A percentile compares a stretch with the other conserved stretches of the same genome.
phyloP scores from a whole-genome alignment of 495 filamentous ascomycete genomes.

The Penicillium egyptiacum region DNA sequence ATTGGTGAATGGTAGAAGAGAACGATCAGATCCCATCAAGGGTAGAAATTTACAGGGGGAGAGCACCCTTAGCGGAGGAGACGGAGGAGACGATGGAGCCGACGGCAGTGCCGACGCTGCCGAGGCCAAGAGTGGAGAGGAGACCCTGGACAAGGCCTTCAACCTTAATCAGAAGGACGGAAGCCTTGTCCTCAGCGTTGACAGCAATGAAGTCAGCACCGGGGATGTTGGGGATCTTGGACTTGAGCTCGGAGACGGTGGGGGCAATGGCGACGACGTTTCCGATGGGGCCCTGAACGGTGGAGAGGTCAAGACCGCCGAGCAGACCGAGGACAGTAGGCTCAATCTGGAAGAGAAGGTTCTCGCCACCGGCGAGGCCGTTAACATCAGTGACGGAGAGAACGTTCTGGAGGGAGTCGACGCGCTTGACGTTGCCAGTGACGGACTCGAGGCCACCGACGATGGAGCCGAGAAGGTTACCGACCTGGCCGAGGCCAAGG shows the following conservation, averaged over 20 bases:
- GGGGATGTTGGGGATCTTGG: slow-evolving; percentile 10
- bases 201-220: slow-evolving; percentile 25
- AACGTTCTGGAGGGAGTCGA: slow-evolving; percentile 11
- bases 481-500: slow-evolving; percentile 71
- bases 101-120: slow-evolving; percentile 15
- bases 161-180: slow-evolving; percentile 26
- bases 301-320: slow-evolving; percentile 18
- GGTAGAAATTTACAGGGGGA: slow-evolving; percentile 20
- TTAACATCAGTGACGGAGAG: slow-evolving; percentile 21
- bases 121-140: slow-evolving; percentile 26
- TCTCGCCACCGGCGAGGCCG: slow-evolving; percentile 10
- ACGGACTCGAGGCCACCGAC: slow-evolving; percentile 16
- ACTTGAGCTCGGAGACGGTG: slow-evolving; percentile 15
- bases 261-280: slow-evolving; percentile 19
- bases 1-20: slow-evolving; percentile 21
- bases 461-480: slow-evolving; percentile 46
- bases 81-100: slow-evolving; percentile 21
- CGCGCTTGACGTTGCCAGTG: slow-evolving; percentile 15
- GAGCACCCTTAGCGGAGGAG: slow-evolving; percentile 1
- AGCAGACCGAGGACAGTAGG: slow-evolving; percentile 18
- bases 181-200: slow-evolving; percentile 18
- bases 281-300: slow-evolving; percentile 20
- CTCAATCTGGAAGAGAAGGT: slow-evolving; percentile 19
- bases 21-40: slow-evolving; percentile 25
- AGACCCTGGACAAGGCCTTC: slow-evolving; percentile 19